phyloP scores from a whole-genome alignment of 2,329 filamentous ascomycete genomes.

The Thelonectria rubi region DNA sequence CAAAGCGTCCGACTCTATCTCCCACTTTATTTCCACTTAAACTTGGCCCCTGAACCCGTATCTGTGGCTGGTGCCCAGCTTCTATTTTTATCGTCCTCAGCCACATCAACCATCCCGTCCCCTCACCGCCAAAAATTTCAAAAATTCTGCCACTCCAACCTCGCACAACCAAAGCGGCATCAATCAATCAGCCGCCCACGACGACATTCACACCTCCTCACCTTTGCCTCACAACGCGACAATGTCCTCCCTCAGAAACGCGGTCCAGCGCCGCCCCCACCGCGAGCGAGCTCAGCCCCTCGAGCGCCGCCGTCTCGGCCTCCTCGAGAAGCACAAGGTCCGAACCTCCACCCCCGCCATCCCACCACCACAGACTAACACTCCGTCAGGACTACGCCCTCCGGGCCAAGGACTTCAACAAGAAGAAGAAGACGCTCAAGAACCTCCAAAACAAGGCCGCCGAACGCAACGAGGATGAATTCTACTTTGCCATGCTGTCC shows the following conservation, averaged over 20 bases:
- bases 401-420: conserved; percentile 71
- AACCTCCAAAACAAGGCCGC: conserved; percentile 68
- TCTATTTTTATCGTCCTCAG: conserved; percentile 1
- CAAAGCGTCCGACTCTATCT: too few relatives aligned
- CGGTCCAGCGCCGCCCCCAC: conserved; percentile 83
- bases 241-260: conserved; percentile 70
- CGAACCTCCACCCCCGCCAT: conserved; percentile 25
- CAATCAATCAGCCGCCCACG: background rate
- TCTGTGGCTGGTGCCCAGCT: background rate
- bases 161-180: conserved; percentile 16
- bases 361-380: conserved; percentile 6
- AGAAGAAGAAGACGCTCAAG: conserved; percentile 70
- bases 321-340: conserved; percentile 95
- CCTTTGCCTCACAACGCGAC: conserved; percentile 10
- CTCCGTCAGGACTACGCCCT: conserved; percentile 69
- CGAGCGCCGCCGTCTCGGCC: conserved; percentile 85
- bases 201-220: conserved; percentile 3
- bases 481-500: conserved; percentile 76
- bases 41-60: background rate
- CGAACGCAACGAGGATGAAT: conserved; percentile 76
- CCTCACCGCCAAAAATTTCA: conserved; percentile 51
- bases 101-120: conserved; percentile 23
- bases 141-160: conserved; percentile 47
- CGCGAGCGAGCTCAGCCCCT: conserved; percentile 88
- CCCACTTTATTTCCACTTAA: too few relatives aligned